Base-by-base conservation (phyloP, 2,329 filamentous ascomycete genomes). In the Penicillium crustosum region DNA sequence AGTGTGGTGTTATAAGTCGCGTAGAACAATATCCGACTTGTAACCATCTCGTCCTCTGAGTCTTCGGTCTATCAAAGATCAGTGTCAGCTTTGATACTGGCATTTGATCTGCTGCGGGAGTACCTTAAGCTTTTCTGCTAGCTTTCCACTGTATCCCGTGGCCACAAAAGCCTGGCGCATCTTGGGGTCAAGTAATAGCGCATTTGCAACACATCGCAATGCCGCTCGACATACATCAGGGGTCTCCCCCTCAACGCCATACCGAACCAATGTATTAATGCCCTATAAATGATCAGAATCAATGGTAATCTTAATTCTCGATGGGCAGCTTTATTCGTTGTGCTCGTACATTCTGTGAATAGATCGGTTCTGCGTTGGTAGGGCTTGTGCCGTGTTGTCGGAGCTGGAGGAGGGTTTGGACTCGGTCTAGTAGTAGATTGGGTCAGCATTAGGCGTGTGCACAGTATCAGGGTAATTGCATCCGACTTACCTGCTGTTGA, bases 41-140 rank as follows among this genome's bases (percentile, higher is more conserved):
- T 77, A 2, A 97, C 81, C 73, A 97, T 97, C 70, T 97, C 93
- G 65, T 96, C 89, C 60, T 97, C 92, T 55, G 84, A 82, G 65
- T 81, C 87, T 61, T 91, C 88, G 57, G 82, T 86, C 81, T 84
- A 60, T 2, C 52, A 27, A 48, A n/a, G 29, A 43, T 39, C 19
- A 45, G 31, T 27, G 23, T 56, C 39, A 56, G 48, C 29, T 13
- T 31, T 27, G 7, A 6, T n/a, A 27, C 9, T 13, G 12, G 6
- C 12, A 3, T 17, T 38, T 13, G 2, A 21, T 25, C 21, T 50
- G 17, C 17, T 27, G 23, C 4, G 19, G 23, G 7, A n/a, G 47
- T 67, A 78, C 81, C 74, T 88, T 88, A 42, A 96, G 82, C 61
- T 83, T 86, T 55, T 84, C 81, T 58, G 90, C 91, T 19, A 88